phyloP scores from a whole-genome alignment of 352 stramenopile genomes.

The Globisporangium perplexum region DNA sequence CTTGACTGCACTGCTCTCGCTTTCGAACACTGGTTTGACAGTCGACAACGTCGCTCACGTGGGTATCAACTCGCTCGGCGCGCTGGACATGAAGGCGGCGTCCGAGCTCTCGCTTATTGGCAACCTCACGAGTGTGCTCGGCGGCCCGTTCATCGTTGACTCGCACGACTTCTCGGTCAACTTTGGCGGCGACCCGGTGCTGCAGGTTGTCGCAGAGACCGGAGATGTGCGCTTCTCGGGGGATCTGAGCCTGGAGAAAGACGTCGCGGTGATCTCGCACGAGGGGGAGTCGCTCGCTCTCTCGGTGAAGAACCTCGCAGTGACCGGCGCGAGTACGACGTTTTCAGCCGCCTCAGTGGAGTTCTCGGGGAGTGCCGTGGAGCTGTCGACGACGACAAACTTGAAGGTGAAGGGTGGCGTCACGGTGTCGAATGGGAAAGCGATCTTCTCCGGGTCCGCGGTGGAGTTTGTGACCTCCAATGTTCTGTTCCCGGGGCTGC shows the following conservation, averaged over 20 bases:
- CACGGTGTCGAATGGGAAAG: slow-evolving; percentile 3
- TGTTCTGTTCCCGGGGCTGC: slow-evolving; percentile 7
- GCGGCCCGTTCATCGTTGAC: slow-evolving; percentile 23
- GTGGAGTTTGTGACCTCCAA: slow-evolving; percentile 12
- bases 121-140: slow-evolving; percentile 16
- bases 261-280: slow-evolving; percentile 22
- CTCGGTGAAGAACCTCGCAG: slow-evolving; percentile 13
- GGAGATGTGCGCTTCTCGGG: slow-evolving; percentile 25
- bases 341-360: slow-evolving; percentile 8
- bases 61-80: slow-evolving; percentile 21
- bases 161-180: slow-evolving; percentile 21
- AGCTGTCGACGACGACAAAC: slow-evolving; percentile 5
- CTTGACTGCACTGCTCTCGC: slow-evolving; percentile 19
- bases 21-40: slow-evolving; percentile 22
- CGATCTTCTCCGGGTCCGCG: slow-evolving; percentile 1
- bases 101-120: slow-evolving; percentile 28
- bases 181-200: slow-evolving; percentile 3
- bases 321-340: slow-evolving; percentile 7
- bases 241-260: slow-evolving; percentile 16
- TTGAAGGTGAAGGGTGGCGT: slow-evolving; percentile 10
- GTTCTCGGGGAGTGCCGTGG: slow-evolving; percentile 10
- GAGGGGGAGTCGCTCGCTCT: slow-evolving; percentile 26
- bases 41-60: slow-evolving; percentile 31
- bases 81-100: slow-evolving; percentile 25
- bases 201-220: slow-evolving; percentile 15